A percentile compares a stretch with the other conserved stretches of the same genome.
These are phyloP conservation scores for Ganoderma resinaceum DNA, from an alignment of 1,284 basidiomycete species.

Conservation along the genomic window DNA sequence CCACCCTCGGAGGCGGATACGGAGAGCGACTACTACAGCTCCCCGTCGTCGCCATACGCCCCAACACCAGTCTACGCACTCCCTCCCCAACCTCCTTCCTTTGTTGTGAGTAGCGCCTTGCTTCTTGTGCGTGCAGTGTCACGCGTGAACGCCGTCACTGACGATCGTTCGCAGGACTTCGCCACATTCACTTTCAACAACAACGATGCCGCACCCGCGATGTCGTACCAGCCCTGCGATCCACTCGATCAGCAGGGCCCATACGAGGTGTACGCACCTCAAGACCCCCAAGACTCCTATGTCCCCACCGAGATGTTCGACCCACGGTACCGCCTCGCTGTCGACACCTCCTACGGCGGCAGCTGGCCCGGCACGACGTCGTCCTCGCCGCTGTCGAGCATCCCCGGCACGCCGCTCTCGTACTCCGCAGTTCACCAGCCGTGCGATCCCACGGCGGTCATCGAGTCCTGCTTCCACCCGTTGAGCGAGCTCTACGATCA, in stretches of 20 bases:
- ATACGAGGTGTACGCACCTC: conserved; percentile 27
- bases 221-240: conserved; percentile 39
- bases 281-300: conserved; percentile 25
- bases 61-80: conserved; percentile 38
- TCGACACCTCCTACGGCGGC: conserved; percentile 39
- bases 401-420: conserved; percentile 39
- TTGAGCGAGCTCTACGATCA: conserved; percentile 27
- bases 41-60: conserved; percentile 37
- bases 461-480: conserved; percentile 20
- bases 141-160: conserved; percentile 25
- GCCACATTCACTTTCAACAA: conserved; percentile 56
- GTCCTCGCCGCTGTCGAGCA: conserved; percentile 41
- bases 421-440: conserved; percentile 30
- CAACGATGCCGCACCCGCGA: conserved; percentile 32
- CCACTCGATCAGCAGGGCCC: conserved; percentile 37
- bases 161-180: conserved; percentile 44
- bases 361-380: conserved; percentile 28
- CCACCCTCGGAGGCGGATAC: conserved; percentile 31
- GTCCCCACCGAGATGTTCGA: conserved; percentile 30
- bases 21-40: conserved; percentile 35
- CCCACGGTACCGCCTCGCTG: conserved; percentile 29
- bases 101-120: conserved; percentile 55
- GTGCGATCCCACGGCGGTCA: conserved; percentile 24
- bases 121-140: background rate
- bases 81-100: conserved; percentile 49